Conservation (phyloP, 805 yeast genomes). For the Peterozyma xylosa region DNA sequence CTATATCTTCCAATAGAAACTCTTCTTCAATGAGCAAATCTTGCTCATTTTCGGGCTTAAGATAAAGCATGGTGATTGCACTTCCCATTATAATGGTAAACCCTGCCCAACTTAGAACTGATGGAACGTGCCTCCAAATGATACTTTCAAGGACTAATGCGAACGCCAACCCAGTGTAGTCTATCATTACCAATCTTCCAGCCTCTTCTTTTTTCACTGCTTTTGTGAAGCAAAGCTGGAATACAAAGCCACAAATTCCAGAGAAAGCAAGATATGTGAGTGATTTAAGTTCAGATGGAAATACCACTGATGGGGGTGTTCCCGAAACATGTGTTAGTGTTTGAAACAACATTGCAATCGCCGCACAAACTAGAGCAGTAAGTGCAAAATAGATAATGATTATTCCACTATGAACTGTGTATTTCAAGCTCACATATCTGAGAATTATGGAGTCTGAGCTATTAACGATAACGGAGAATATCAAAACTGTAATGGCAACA, state of each 20-base stretch:
- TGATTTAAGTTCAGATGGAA: slow-evolving; percentile 14
- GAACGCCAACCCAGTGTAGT: slow-evolving; percentile 35
- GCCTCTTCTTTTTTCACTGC: slow-evolving; percentile 40
- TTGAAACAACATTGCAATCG: background rate
- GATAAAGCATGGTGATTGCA: slow-evolving; percentile 15
- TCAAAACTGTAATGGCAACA: slow-evolving; percentile 22
- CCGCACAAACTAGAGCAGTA: slow-evolving; percentile 24
- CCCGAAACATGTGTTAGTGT: background rate
- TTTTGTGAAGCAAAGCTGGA: slow-evolving; percentile 38
- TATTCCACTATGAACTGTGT: slow-evolving; percentile 25
- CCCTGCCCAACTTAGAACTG: slow-evolving; percentile 31
- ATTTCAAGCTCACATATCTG: slow-evolving; percentile 34
- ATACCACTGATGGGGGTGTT: background rate
- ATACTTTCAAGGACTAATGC: slow-evolving; percentile 35
- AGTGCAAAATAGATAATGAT: no score
- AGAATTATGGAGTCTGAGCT: slow-evolving; percentile 32
- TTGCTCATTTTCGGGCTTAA: slow-evolving; percentile 4
- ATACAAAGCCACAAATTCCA: slow-evolving; percentile 36
- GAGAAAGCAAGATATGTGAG: slow-evolving; percentile 30
- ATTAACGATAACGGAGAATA: slow-evolving; percentile 31
- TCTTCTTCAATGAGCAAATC: background rate
- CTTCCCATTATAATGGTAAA: slow-evolving; percentile 28
- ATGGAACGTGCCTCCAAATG: slow-evolving; percentile 36
- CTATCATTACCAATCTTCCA: slow-evolving; percentile 30
- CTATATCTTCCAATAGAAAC: background rate